Evolutionary conservation across 768 basidiomycete species (phyloP).

Genomic region (Hygrophorus pudorinus): DNA sequence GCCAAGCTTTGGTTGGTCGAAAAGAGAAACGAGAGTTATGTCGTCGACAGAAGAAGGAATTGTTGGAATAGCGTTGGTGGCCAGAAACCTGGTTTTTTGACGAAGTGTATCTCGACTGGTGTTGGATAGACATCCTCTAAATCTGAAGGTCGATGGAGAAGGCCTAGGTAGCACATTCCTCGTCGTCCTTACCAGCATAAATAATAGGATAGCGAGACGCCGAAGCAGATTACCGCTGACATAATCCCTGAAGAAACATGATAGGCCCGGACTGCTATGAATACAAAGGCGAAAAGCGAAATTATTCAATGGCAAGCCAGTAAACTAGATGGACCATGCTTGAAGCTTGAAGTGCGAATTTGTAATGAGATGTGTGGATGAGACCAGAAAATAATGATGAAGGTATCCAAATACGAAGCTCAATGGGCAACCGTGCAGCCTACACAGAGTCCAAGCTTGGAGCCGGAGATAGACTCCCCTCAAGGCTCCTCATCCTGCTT

Average conservation of each 20-base stretch:
- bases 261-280: too few species aligned
- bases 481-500: neutral
- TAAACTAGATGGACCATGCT: too few species aligned
- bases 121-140: slow-evolving; percentile 37
- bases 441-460: slow-evolving; percentile 3
- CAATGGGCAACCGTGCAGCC: neutral
- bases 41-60: slow-evolving; percentile 61
- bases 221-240: too few species aligned
- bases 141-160: slow-evolving; percentile 23
- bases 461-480: slow-evolving; percentile 3
- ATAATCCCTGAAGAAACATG: too few species aligned
- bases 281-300: too few species aligned
- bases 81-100: slow-evolving; percentile 24
- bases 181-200: slow-evolving; percentile 34
- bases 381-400: neutral
- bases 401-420: neutral
- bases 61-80: slow-evolving; percentile 27
- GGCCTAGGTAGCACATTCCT: slow-evolving; percentile 32
- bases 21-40: slow-evolving; percentile 53
- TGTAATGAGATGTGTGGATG: neutral
- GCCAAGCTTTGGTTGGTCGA: slow-evolving; percentile 49
- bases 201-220: too few species aligned
- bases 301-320: too few species aligned
- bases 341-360: slow-evolving; percentile 3
- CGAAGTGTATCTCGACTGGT: too few species aligned